Evolutionary conservation across 2,329 filamentous ascomycete genomes (phyloP), one percentile per base, ranked within the genome.

Genomic region (Neoscytalidium dimidiatum): DNA sequence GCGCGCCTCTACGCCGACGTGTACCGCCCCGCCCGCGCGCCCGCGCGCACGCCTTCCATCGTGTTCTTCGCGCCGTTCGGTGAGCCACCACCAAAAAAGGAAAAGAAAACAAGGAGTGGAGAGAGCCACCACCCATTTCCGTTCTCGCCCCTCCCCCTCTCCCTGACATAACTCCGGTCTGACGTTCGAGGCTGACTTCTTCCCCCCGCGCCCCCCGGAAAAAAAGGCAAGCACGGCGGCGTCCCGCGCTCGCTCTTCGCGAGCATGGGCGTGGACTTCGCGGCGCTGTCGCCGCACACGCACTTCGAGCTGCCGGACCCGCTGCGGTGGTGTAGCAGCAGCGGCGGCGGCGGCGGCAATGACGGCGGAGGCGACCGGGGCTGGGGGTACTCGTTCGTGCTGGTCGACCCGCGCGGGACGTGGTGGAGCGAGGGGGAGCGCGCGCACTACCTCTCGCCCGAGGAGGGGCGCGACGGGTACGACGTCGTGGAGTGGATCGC

Each of bases 251-350:
- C 79, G 63, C 80, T 76, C 64, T 76, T 73, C 21, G 75, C 74
- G 2, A 68, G 80, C 74, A 78, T 35, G 76, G 75, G 56, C 77
- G 80, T 9, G 73, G 81, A 9, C 65, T 69, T 8, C 67, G 68
- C 14, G 66, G 68, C 14, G 44, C 66, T 7, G 43, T 73, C 9
- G 68, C 65, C 26, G 72, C 73, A 14, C 67, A 74, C 68, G 67
- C 81, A 80, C 43, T 82, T 81, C 58, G 80, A 82, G 67, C 79
- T 75, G 0, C 75, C 75, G 0, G 80, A 82, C 68, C 80, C 80
- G 0, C 71, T 70, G 3, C 69, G 69, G 33, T 78, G 74, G 74
- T 72, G 70, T 21, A 66, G 68, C n/a, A n/a, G 7, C 35, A 41
- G 35, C 2, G 69, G 72, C 44, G 74, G 73, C 21, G n/a, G n/a